These are phyloP conservation scores for Chlamydomonas incerta DNA, from an alignment of 139 green algal genomes.

Conservation along the genomic window DNA sequence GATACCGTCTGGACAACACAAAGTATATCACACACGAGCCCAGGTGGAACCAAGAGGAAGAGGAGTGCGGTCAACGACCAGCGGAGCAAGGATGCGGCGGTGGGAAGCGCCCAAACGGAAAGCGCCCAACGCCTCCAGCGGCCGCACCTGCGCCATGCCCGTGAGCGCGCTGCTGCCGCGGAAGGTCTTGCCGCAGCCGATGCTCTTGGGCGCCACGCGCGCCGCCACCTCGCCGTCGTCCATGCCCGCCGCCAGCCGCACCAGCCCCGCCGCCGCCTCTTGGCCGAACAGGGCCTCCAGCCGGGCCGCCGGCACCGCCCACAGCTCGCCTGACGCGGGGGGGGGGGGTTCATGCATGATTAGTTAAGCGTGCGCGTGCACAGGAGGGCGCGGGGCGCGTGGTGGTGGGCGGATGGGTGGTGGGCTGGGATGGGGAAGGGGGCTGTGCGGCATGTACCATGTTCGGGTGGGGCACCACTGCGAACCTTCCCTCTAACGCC, in stretches of 20 bases:
- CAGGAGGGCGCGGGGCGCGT: too few relatives aligned
- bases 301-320: constrained; percentile 53
- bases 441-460: too few relatives aligned
- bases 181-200: constrained; percentile 89
- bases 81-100: too few relatives aligned
- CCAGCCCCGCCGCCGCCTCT: constrained; percentile 61
- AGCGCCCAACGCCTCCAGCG: background rate
- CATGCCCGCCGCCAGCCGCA: constrained; percentile 64
- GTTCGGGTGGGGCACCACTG: too few relatives aligned
- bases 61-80: too few relatives aligned
- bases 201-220: constrained; percentile 75
- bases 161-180: constrained; percentile 17
- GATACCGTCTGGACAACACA: too few relatives aligned
- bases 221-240: constrained; percentile 75
- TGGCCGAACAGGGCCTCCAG: constrained; percentile 68
- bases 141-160: constrained; percentile 35
- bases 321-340: constrained; percentile 70
- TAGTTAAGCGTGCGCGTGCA: too few relatives aligned
- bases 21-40: background rate
- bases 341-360: background rate
- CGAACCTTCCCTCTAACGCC: too few relatives aligned
- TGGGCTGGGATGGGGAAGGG: too few relatives aligned
- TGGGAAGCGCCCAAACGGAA: too few relatives aligned
- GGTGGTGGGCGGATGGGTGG: too few relatives aligned
- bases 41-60: too few relatives aligned